Base-by-base conservation (phyloP, 306 rosid genomes). In the Acacia crassicarpa region DNA sequence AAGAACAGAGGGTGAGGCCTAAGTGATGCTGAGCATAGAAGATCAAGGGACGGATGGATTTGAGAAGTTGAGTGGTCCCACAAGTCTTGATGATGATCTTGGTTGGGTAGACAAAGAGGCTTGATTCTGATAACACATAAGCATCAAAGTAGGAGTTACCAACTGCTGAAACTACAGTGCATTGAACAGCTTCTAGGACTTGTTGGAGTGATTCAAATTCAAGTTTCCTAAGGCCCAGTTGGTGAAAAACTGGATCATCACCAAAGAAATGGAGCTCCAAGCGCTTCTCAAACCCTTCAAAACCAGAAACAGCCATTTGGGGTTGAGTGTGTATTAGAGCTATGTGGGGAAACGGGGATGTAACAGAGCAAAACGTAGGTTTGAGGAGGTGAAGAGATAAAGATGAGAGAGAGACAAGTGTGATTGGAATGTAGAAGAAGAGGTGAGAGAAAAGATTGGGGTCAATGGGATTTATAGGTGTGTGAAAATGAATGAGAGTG, bases 41-140 rank as follows among this genome's bases (percentile, higher is more conserved):
- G 83, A 95, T 85, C 72, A 95, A 86, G 11, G 98, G 99, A 33
- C 77, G 69, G 83, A 93, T 85, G 30, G 97, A 92, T 83, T 95
- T 95, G 80, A 95, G 97, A 32, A 95, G 99, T 79, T 95, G 97
- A n/a, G 99, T 95, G 73, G 99, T 95, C 67, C 99, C 99, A 65
- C 99, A 95, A 0, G 99, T 95, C 81, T 95, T 95, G 91, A 95
- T 92, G 83, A 95, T 91, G 90, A 93, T 91, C 86, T 93, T 95
- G 9, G 92, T 91, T 16, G 99, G 99, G 89, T 95, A 95, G 10
- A 93, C 93, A 73, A 95, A 95, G 82, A 95, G 97, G 91, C 99
- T 95, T 7, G 99, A 95, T 84, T 95, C 99, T 15, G 99, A 95
- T 54, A 93, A 61, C 45, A 95, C 96, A 62, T 95, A 95, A 41